phyloP scores from a whole-genome alignment of 306 rosid species.

The Cicer arietinum region DNA sequence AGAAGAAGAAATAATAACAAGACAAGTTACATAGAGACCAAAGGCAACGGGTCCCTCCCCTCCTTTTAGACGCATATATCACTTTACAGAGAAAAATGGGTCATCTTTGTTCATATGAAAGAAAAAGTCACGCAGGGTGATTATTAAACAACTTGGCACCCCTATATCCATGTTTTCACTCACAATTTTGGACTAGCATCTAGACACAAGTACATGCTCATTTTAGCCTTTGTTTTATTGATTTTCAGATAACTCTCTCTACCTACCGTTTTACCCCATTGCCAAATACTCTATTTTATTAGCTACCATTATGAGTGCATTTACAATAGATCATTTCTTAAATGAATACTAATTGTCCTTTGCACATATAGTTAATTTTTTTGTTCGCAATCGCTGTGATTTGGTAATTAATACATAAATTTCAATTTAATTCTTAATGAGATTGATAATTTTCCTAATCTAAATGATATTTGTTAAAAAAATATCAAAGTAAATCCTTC shows the following conservation, averaged over 20 bases:
- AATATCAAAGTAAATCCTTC: too few relatives aligned
- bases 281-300: background rate
- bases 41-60: slow-evolving; percentile 31
- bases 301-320: too few relatives aligned
- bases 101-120: slow-evolving; percentile 12
- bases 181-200: background rate
- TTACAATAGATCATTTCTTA: too few relatives aligned
- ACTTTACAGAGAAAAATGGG: slow-evolving; percentile 33
- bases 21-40: background rate
- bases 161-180: slow-evolving; percentile 28
- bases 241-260: background rate
- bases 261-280: background rate
- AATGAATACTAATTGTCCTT: too few relatives aligned
- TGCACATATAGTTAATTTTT: too few relatives aligned
- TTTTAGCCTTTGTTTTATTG: background rate
- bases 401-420: too few relatives aligned
- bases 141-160: background rate
- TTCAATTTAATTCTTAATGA: too few relatives aligned
- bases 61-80: background rate
- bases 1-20: background rate
- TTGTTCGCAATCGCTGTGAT: too few relatives aligned
- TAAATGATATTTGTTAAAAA: too few relatives aligned
- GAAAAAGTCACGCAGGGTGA: slow-evolving; percentile 29
- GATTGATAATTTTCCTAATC: too few relatives aligned
- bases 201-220: background rate